Evolutionary conservation across 768 basidiomycete species (phyloP).

Genomic region (Crucibulum laeve): DNA sequence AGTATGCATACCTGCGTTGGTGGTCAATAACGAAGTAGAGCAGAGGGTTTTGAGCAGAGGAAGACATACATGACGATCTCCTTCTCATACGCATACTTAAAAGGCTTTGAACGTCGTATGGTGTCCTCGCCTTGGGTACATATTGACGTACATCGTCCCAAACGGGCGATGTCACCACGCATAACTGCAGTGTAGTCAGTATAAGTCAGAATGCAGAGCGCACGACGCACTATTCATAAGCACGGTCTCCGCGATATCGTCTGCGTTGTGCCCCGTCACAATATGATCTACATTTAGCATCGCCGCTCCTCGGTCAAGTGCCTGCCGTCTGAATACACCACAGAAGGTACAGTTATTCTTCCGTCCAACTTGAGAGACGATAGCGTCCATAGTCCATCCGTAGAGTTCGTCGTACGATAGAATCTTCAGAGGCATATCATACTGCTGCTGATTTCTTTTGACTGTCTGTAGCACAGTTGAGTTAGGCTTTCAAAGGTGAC

Average conservation of each 20-base stretch:
- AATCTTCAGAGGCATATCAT: slow-evolving; percentile 93
- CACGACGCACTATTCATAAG: slow-evolving; percentile 89
- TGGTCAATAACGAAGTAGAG: slow-evolving; percentile 6
- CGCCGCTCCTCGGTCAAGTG: slow-evolving; percentile 90
- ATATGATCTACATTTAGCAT: slow-evolving; percentile 92
- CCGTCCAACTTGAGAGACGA: slow-evolving; percentile 90
- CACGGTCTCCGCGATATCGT: slow-evolving; percentile 98
- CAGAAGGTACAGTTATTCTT: slow-evolving; percentile 99
- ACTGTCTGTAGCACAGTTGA: slow-evolving; percentile 64
- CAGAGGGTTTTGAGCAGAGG: slow-evolving; percentile 2
- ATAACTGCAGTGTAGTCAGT: slow-evolving; percentile 62
- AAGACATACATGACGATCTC: slow-evolving; percentile 91
- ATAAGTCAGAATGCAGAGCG: not conserved
- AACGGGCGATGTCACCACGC: slow-evolving; percentile 93
- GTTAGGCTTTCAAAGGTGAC: slow-evolving; percentile 5
- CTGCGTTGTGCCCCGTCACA: slow-evolving; percentile 98
- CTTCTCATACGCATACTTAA: slow-evolving; percentile 99
- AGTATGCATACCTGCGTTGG: slow-evolving; percentile 86
- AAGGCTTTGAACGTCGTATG: slow-evolving; percentile 96
- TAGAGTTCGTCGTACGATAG: slow-evolving; percentile 94
- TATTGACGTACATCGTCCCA: slow-evolving; percentile 91
- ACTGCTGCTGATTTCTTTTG: slow-evolving; percentile 94
- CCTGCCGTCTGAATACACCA: slow-evolving; percentile 95
- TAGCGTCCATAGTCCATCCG: slow-evolving; percentile 98
- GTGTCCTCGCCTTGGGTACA: slow-evolving; percentile 96